Percentiles rank a stretch among this genome's conserved stretches.
phyloP scores from a whole-genome alignment of 768 basidiomycete species.

The Mycena metata region DNA sequence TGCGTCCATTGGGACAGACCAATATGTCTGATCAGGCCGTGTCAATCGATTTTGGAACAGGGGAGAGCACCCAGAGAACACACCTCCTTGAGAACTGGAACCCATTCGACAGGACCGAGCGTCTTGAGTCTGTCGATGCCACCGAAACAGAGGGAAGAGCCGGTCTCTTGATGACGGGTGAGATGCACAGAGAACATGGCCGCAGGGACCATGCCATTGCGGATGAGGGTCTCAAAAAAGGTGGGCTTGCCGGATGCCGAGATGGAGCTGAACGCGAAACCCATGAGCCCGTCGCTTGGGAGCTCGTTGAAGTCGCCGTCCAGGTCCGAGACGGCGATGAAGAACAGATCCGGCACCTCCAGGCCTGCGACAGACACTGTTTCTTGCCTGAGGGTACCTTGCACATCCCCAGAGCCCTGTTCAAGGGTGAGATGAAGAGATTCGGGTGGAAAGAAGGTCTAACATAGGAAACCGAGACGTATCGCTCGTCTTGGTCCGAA shows the following conservation, averaged over 20 bases:
- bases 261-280: constrained; percentile 73
- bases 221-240: constrained; percentile 75
- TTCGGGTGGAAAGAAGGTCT: constrained; percentile 11
- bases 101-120: constrained; percentile 47
- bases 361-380: constrained; percentile 63
- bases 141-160: constrained; percentile 64
- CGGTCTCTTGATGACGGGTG: constrained; percentile 53
- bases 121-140: constrained; percentile 53
- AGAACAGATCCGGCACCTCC: constrained; percentile 61
- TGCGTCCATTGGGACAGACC: constrained; percentile 67
- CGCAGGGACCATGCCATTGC: constrained; percentile 52
- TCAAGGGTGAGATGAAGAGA: constrained; percentile 1
- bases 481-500: constrained; percentile 37
- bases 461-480: constrained; percentile 63
- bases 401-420: constrained; percentile 68
- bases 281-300: constrained; percentile 71
- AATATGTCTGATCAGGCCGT: constrained; percentile 63
- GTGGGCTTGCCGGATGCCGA: constrained; percentile 61
- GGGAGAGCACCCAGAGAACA: neutral
- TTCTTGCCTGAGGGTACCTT: constrained; percentile 65
- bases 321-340: constrained; percentile 64
- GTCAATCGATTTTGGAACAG: neutral
- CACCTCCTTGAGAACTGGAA: constrained; percentile 56
- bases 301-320: constrained; percentile 63
- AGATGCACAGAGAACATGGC: constrained; percentile 74